Conservation (phyloP, 2,329 filamentous ascomycete species). For the Lecanosticta acicola region DNA sequence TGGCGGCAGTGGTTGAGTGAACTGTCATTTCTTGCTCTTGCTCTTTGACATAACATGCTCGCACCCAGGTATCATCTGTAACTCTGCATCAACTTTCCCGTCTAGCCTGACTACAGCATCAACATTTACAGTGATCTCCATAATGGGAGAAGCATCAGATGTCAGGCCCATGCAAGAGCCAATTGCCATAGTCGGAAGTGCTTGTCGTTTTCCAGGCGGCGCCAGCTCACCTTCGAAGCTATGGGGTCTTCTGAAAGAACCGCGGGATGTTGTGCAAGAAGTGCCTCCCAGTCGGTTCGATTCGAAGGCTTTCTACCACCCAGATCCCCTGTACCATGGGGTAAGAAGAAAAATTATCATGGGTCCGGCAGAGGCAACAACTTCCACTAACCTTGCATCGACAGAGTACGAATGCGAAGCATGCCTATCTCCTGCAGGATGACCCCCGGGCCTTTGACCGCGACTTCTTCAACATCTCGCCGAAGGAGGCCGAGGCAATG, state of each 20-base stretch:
- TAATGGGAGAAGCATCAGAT: background rate
- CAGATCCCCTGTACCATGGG: conserved; percentile 6
- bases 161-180: background rate
- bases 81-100: background rate
- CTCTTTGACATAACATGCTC: too few species aligned
- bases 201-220: conserved; percentile 32
- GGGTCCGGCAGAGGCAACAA: conserved; percentile 9
- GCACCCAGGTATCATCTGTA: too few species aligned
- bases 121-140: background rate
- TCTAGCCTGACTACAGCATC: background rate
- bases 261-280: conserved; percentile 12
- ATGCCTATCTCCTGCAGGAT: conserved; percentile 28
- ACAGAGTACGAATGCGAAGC: conserved; percentile 14
- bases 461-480: conserved; percentile 39
- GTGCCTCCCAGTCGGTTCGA: conserved; percentile 27
- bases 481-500: conserved; percentile 37
- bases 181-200: conserved; percentile 40
- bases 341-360: background rate
- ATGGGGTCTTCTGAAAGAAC: conserved; percentile 8
- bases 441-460: conserved; percentile 33
- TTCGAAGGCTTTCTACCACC: conserved; percentile 15
- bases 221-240: conserved; percentile 8
- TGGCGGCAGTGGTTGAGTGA: too few species aligned
- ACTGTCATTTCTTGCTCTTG: too few species aligned
- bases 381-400: conserved; percentile 16